Conservation (phyloP, 768 basidiomycete species). For the Xanthoconium stramineum region DNA sequence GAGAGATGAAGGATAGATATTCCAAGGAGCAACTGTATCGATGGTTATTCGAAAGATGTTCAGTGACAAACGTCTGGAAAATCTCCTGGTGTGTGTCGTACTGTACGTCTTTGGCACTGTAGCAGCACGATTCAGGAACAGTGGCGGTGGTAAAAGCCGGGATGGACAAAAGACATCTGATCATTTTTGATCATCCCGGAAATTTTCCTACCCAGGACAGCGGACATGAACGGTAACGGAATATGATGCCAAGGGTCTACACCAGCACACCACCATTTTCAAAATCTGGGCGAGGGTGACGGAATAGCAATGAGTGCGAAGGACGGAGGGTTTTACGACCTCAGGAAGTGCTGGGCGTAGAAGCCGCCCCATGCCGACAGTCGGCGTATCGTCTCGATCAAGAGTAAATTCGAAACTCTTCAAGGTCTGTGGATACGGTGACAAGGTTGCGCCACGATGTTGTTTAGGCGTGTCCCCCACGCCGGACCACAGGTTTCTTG, state of each 20-base stretch:
- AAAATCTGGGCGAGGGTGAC: background rate
- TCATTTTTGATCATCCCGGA: background rate
- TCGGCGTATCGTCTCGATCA: no score
- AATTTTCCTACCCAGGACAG: background rate
- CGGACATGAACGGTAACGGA: background rate
- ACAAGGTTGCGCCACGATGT: background rate
- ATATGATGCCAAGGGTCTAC: no score
- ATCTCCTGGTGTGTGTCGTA: no score
- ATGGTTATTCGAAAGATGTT: no score
- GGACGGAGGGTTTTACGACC: background rate
- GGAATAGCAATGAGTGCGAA: background rate
- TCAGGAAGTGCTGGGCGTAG: no score
- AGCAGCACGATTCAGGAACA: background rate
- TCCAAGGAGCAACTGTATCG: no score
- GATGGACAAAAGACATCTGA: background rate
- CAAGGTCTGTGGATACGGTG: background rate
- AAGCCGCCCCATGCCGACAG: background rate
- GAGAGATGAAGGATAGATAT: no score
- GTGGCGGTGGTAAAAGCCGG: background rate
- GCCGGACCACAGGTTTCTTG: background rate
- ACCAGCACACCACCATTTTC: background rate
- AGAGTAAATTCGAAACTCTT: background rate
- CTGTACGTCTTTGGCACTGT: no score
- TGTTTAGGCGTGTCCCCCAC: background rate
- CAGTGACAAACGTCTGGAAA: no score